Evolutionary conservation across 2,329 filamentous ascomycete genomes (phyloP), one percentile per base, ranked within the genome.

Genomic region (Dryadomyces quercivorus): DNA sequence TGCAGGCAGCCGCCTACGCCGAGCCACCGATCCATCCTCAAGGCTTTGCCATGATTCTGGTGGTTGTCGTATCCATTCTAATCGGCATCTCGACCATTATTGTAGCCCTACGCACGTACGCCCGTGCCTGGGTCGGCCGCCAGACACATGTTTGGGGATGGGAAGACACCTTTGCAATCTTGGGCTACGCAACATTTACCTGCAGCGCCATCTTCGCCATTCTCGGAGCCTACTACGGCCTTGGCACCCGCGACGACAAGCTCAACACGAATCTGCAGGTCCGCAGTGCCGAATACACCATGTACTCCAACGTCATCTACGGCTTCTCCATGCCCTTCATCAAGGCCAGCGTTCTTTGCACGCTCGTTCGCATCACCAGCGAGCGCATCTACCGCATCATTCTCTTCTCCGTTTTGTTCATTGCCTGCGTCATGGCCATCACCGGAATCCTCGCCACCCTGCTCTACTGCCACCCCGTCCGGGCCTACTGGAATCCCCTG

Each of bases 401-500:
- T 16, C 49, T 61, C 16, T 61, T 56, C 50, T 44, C 12, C 13
- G 52, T 59, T n/a, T 36, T 56, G 9, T 40, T 50, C 22, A 49
- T 53, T 12, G 54, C 56, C 4, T 55, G 51, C 4, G 49, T 55
- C 56, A 57, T 59, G 51, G 57, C 56, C 10, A 44, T 61, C 3
- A 50, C 53, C 21, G 58, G 58, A n/a, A 55, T 58, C 38, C 45
- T 60, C 12, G 58, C 58, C 22, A 54, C 57, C 13, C 58, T 59
- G 8, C 53, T 58, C 13, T 58, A 60, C 53, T 61, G 59, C 56
- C 52, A 53, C 20, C 58, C 59, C 40, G 52, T 59, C 40, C 45
- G 51, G 16, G 58, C 59, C 18, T 56, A 50, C 47, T 61, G 59
- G 59, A 57, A 56, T 21, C 54, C 56, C n/a, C 51, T 57, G 43